These are phyloP conservation scores for Ananas comosus DNA, from an alignment of 176 grass and related monocot genomes.

Conservation along the genomic window DNA sequence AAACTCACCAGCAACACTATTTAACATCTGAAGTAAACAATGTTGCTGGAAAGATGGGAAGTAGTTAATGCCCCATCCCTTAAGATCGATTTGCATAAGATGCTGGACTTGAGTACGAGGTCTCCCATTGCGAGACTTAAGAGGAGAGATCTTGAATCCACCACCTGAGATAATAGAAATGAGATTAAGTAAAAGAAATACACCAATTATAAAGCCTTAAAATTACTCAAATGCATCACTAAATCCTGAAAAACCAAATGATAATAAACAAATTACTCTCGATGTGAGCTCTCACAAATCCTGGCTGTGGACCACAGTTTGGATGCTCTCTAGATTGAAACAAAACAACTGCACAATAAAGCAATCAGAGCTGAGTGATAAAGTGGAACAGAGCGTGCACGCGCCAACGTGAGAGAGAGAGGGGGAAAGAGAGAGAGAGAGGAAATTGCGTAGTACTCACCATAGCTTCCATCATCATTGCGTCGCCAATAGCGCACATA, in stretches of 20 bases:
- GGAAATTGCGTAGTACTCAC: slow-evolving; percentile 29
- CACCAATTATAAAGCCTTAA: slow-evolving; percentile 8
- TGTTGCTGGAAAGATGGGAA: slow-evolving; percentile 80
- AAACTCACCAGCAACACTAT: slow-evolving; percentile 63
- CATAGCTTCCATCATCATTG: slow-evolving; percentile 97
- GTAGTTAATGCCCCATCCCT: slow-evolving; percentile 82
- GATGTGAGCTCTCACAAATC: slow-evolving; percentile 81
- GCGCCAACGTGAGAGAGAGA: no score
- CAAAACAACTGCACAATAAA: slow-evolving; percentile 60
- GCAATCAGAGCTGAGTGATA: slow-evolving; percentile 14
- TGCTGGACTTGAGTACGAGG: slow-evolving; percentile 88
- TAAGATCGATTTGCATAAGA: slow-evolving; percentile 91
- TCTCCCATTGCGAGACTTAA: slow-evolving; percentile 60
- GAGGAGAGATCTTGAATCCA: slow-evolving; percentile 88
- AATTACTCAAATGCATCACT: slow-evolving; percentile 11
- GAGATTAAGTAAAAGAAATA: slow-evolving; percentile 18
- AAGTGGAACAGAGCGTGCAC: not conserved
- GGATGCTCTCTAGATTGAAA: slow-evolving; percentile 81
- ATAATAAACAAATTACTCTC: slow-evolving; percentile 56
- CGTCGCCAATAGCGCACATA: slow-evolving; percentile 93
- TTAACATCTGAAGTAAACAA: slow-evolving; percentile 77
- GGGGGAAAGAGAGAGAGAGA: slow-evolving; percentile 11
- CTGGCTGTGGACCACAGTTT: slow-evolving; percentile 59
- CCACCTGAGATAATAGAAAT: slow-evolving; percentile 58
- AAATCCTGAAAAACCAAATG: slow-evolving; percentile 7